Evolutionary conservation across 2,329 filamentous ascomycete genomes (phyloP).

Genomic region (Ploettnerulaceae sp.): DNA sequence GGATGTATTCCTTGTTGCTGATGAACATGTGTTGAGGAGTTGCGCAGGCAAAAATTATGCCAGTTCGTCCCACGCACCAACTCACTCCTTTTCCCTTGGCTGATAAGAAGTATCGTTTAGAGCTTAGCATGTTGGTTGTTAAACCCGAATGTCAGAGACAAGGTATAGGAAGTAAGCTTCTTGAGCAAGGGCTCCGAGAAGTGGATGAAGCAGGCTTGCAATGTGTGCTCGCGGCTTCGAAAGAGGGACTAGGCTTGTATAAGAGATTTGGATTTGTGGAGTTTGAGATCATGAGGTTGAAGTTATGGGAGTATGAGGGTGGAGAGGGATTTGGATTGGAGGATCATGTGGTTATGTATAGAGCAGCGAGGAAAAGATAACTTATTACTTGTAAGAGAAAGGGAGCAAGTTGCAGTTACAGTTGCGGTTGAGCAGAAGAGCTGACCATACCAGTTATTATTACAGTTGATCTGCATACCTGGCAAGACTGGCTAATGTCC

Average conservation of each 20-base stretch:
- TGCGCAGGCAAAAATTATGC: conserved; percentile 20
- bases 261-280: conserved; percentile 25
- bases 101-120: neutral
- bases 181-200: conserved; percentile 20
- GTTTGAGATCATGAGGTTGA: conserved; percentile 20
- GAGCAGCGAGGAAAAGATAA: conserved; percentile 17
- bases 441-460: too few relatives aligned
- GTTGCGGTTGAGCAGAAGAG: neutral
- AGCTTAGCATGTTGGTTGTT: conserved; percentile 24
- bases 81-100: neutral
- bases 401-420: too few relatives aligned
- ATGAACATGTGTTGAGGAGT: conserved; percentile 23
- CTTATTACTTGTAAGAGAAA: too few relatives aligned
- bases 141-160: conserved; percentile 22
- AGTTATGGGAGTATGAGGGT: conserved; percentile 28
- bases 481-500: too few relatives aligned
- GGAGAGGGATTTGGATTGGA: conserved; percentile 21
- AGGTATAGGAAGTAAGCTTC: conserved; percentile 25
- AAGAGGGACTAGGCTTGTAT: conserved; percentile 25
- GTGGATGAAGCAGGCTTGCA: conserved; percentile 23
- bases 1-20: conserved; percentile 24
- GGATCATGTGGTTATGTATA: conserved; percentile 23
- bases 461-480: too few relatives aligned
- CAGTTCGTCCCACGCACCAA: conserved; percentile 28
- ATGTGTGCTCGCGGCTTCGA: conserved; percentile 27